These are phyloP conservation scores for Laburnicola sp. DNA, from an alignment of 2,329 filamentous ascomycete genomes.

Conservation along the genomic window DNA sequence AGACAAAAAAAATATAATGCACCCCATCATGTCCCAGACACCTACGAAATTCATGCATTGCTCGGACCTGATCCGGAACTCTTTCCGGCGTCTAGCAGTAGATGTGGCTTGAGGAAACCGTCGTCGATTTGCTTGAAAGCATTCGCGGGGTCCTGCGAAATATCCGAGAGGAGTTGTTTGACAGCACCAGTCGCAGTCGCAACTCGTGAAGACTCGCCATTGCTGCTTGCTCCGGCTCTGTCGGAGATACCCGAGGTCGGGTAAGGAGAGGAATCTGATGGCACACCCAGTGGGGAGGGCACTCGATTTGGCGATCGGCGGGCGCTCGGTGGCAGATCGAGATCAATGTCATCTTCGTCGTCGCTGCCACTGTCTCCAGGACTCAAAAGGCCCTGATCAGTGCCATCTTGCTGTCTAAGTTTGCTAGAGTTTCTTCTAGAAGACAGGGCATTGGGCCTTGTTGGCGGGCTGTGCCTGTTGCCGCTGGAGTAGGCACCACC, in stretches of 20 bases:
- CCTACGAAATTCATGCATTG: constrained; percentile 35
- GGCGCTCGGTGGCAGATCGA: constrained; percentile 63
- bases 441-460: constrained; percentile 47
- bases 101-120: constrained; percentile 89
- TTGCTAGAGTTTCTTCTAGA: constrained; percentile 58
- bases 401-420: constrained; percentile 51
- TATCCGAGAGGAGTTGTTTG: constrained; percentile 74
- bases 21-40: too few relatives aligned
- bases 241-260: constrained; percentile 44
- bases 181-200: constrained; percentile 77
- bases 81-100: constrained; percentile 71
- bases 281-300: constrained; percentile 37
- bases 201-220: constrained; percentile 35
- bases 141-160: constrained; percentile 83
- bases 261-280: constrained; percentile 36
- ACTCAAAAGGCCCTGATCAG: constrained; percentile 59
- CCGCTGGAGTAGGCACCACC: constrained; percentile 64
- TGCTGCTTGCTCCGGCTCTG: constrained; percentile 17
- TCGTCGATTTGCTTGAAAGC: constrained; percentile 93
- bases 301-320: constrained; percentile 49
- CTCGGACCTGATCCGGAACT: constrained; percentile 36
- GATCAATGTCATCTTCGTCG: constrained; percentile 58
- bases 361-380: constrained; percentile 54
- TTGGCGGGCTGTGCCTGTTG: constrained; percentile 55
- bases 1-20: too few relatives aligned